Evolutionary conservation across 1,284 basidiomycete species (phyloP).

Genomic region (Ganoderma lingzhi): DNA sequence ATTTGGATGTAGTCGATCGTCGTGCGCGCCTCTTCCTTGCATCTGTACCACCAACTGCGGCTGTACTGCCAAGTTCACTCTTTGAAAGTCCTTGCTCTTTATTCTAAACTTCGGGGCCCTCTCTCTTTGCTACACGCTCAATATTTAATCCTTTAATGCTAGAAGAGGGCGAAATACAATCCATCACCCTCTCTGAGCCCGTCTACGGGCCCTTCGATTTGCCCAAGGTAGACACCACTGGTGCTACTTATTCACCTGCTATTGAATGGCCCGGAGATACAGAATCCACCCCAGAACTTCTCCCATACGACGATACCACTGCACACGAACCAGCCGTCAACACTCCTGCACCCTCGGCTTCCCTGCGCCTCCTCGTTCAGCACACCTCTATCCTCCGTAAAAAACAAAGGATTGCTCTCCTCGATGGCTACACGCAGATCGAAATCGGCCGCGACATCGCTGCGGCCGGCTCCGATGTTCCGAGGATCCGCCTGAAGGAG

Average conservation of each 20-base stretch:
- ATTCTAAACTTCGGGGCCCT: neutral
- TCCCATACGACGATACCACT: neutral
- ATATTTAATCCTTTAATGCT: slow-evolving; percentile 7
- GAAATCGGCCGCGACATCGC: slow-evolving; percentile 76
- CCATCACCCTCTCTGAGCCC: neutral
- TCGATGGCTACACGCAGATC: slow-evolving; percentile 69
- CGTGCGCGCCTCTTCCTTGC: slow-evolving; percentile 18
- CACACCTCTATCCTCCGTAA: slow-evolving; percentile 59
- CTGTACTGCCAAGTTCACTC: neutral
- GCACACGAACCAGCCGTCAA: neutral
- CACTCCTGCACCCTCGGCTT: slow-evolving; percentile 31
- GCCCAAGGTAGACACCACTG: slow-evolving; percentile 26
- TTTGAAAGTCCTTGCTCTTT: neutral
- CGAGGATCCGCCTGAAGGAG: slow-evolving; percentile 78
- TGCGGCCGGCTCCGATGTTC: slow-evolving; percentile 55
- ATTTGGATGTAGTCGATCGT: slow-evolving; percentile 26
- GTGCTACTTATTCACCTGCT: slow-evolving; percentile 53
- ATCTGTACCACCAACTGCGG: neutral
- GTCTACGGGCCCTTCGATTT: neutral
- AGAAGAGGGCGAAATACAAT: slow-evolving; percentile 28
- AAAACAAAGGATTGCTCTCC: slow-evolving; percentile 59
- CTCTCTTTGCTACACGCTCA: neutral
- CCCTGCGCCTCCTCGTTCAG: slow-evolving; percentile 65
- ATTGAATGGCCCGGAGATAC: slow-evolving; percentile 64
- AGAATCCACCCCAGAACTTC: slow-evolving; percentile 12